Evolutionary conservation across 768 basidiomycete species (phyloP).

Genomic region (Termitomyces sp.): DNA sequence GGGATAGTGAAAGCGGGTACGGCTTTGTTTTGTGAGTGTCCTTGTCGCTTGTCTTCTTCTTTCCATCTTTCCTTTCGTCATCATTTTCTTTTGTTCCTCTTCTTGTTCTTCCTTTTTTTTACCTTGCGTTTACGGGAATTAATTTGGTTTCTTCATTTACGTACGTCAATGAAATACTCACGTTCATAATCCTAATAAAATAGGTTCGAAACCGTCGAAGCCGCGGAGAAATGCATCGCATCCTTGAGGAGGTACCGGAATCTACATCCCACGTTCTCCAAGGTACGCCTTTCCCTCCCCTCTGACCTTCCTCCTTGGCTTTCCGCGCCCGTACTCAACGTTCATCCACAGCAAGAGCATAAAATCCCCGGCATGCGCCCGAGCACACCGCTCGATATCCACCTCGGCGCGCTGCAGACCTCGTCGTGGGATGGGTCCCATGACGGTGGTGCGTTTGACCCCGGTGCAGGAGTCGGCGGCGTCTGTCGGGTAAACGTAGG

Average conservation of each 20-base stretch:
- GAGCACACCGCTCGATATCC: conserved; percentile 1
- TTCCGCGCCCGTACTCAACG: background rate
- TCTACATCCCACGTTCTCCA: conserved; percentile 83
- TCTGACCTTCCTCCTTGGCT: background rate
- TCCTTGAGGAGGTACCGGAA: conserved; percentile 66
- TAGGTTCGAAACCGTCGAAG: conserved; percentile 63
- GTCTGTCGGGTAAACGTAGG: background rate
- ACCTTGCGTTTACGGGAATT: background rate
- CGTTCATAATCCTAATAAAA: background rate
- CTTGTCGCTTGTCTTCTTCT: background rate
- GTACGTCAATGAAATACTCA: background rate
- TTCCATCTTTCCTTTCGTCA: background rate
- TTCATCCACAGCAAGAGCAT: conserved; percentile 43
- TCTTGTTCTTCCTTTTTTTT: background rate
- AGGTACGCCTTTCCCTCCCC: conserved; percentile 36
- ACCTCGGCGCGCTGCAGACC: background rate
- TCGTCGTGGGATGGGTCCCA: conserved; percentile 18
- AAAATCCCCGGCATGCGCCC: conserved; percentile 68
- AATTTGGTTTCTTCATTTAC: background rate
- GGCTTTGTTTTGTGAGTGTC: conserved; percentile 62
- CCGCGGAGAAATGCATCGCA: conserved; percentile 71
- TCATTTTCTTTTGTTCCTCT: background rate
- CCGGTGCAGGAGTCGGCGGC: background rate
- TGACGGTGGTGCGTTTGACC: background rate
- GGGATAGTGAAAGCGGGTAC: conserved; percentile 68